Evolutionary conservation across 495 filamentous ascomycete genomes (phyloP), one percentile per base, ranked within the genome.

Genomic region (Neurospora sp.): DNA sequence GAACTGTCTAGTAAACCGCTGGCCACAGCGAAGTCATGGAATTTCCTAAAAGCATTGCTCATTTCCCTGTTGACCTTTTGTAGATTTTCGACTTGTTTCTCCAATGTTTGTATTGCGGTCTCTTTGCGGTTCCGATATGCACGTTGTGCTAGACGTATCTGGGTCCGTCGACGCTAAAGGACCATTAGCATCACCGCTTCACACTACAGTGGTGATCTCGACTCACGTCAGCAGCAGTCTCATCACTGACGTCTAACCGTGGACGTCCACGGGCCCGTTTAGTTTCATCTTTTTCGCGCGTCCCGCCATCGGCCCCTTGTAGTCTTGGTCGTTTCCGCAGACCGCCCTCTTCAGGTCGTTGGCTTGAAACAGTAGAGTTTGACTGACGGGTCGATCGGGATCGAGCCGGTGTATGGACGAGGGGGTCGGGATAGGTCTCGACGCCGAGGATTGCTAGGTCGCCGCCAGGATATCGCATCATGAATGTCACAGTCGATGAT

Each of bases 101-200:
- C 91, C 8, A 96, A 84, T 1, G 89, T 88, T n/a, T 88, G 86
- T 70, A 96, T 93, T 4, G 91, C 92, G 31, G 87, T 92, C 78
- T 97, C 93, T 78, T 96, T 95, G 19, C 93, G 90, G 75, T 92
- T 89, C 11, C 93, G 89, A 77, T 97, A 96, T 2, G 93, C 93
- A 39, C 93, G 86, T 78, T 97, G 93, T 11, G 93, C 93, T 72
- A 96, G 86, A 43, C 93, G 89, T 71, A 95, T 94, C 82, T 97
- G 93, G n/a, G 91, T 94, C 70, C 93, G 88, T 40, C 93, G 89
- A 69, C 92, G 89, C 92, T 97, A 77, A 36, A 73, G 71, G 8
- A 39, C 71, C 74, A 71, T 76, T 72, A 71, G 73, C 62, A 74
- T 74, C 40, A 78, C 66, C 34, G 8, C 40, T 76, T 70, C 74